Base-by-base conservation (phyloP, 2,329 filamentous ascomycete genomes). In the Lasiodiplodia citricola region DNA sequence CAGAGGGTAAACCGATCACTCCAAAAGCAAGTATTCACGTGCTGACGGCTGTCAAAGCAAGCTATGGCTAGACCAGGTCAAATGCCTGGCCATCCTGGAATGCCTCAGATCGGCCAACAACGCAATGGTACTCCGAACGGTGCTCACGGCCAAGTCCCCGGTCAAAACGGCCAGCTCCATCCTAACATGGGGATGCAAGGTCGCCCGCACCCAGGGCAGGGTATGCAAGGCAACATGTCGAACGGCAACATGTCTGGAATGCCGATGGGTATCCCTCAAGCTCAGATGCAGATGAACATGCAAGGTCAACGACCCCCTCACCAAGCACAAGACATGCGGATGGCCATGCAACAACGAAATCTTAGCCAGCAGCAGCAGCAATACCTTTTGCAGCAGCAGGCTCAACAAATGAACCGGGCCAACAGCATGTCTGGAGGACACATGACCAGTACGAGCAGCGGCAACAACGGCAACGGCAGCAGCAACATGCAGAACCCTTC, bases 211-310 rank as follows among this genome's bases (percentile, higher is more conserved):
- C 76, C 77, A 70, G 72, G 71, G 67, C 81, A 81, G 70, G 81
- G 81, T 11, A 77, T 87, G 72, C 81, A 83, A 70, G 83, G 83
- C 72, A 83, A 83, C 41, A 82, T 86, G 68, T 78, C 75, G 2
- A 83, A 83, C 67, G 79, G 79, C 2, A 78, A 74, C 84, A 88
- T 79, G 81, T 81, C 74, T 80, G 86, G 72, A 77, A 84, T 74
- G 84, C 85, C 75, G 78, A 86, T 75, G 84, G 87, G 80, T 74
- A 84, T 92, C 28, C 88, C 90, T 47, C 90, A 92, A 76, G 89
- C 91, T 28, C 91, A 91, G 72, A 86, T 93, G 82, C 90, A 91
- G 73, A 84, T 85, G 18, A 82, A 85, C 41, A 83, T 86, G 78
- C 83, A 82, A 70, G 81, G 80, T 58, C 86, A 91, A 71, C 85